Evolutionary conservation across 192 early-diverging fungal species (phyloP), one percentile per base, ranked within the genome.

Genomic region (Coemansia sp.): DNA sequence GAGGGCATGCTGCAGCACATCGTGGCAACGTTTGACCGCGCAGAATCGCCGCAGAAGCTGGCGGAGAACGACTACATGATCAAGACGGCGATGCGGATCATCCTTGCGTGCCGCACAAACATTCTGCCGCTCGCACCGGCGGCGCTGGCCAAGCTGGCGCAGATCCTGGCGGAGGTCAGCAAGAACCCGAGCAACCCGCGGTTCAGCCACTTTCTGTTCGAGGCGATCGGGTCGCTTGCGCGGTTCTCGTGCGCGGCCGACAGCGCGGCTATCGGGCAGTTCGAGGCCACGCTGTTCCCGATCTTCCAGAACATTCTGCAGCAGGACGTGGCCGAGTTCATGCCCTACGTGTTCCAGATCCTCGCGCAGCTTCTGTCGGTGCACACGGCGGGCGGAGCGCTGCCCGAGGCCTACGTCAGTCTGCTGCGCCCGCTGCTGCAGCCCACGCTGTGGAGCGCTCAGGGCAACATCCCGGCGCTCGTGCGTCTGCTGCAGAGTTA

Each of bases 181-280:
- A 88, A 90, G 70, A 99, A 99, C 76, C 98, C 98, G 39, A 93
- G 92, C 78, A 98, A 99, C 79, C 96, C 98, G 1, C 90, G 88
- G 43, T 99, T 99, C 90, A 98, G 92, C 76, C 96, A 99, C 81
- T 99, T 89, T 79, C 78, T 92, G 54, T 99, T 99, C 75, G 98
- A 99, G 77, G 87, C 92, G 19, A 84, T 99, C 61, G 94, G 90
- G 15, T 89, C 92, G 23, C 76, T 98, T 71, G 92, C 70, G 44
- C 92, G 94, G 67, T 95, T 93, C 61, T 89, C 93, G 48, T 95
- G 95, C 61, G 86, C 85, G 4, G 86, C 87, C 8, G 88, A 93
- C 11, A 84, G 84, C 0, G 80, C 70, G 11, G 85, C 93, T 3
- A 86, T 97, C 9, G 75, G 68, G 49, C 87, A 90, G 65, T 98